Base-by-base conservation (phyloP, 495 filamentous ascomycete species). In the Podospora pseudoanserina region DNA sequence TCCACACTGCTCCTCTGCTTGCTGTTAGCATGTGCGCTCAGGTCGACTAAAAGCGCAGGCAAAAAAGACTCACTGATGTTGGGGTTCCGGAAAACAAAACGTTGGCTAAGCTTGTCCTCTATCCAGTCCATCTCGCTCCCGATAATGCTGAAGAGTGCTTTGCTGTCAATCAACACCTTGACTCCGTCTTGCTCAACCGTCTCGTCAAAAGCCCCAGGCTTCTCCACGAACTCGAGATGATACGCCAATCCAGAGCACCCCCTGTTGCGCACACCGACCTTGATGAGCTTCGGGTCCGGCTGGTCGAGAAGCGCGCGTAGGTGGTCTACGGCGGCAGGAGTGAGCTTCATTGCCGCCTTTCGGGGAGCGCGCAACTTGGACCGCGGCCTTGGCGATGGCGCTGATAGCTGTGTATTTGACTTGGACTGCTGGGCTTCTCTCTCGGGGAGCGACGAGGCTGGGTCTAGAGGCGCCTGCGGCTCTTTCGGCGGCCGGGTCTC, bases 81-180 rank as follows among this genome's bases (percentile, higher is more conserved):
- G 34, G 95, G 95, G 79, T 99, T 99, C 75, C 87, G 87, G 79
- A 99, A 99, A 68, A 97, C 88, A 81, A 99, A 99, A 72, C 90
- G 83, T 74, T 89, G 85, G 76, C 87, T 96, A 73, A 99, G 76
- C 79, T 94, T 96, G 73, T 97, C 96, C 79, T 98, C 94, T 2
- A 94, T 86, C 94, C 94, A 99, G 75, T 99, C 95, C 95, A 99
- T 99, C 84, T 98, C 95, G 72, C 91, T 97, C 9, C 96, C 95
- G 77, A 99, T 97, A 57, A 99, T 97, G 75, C 92, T 97, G 73
- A 99, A 95, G 67, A 99, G 81, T 68, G 95, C 95, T 80, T 97
- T 98, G 80, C 91, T 93, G 80, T 99, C 95, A 65, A 99, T 92
- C 78, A 99, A 74, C 39, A 99, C 96, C 82, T 90, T 95, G 16